These are phyloP conservation scores for Beauveria caledonica DNA, from an alignment of 2,329 filamentous ascomycete species.

Conservation along the genomic window DNA sequence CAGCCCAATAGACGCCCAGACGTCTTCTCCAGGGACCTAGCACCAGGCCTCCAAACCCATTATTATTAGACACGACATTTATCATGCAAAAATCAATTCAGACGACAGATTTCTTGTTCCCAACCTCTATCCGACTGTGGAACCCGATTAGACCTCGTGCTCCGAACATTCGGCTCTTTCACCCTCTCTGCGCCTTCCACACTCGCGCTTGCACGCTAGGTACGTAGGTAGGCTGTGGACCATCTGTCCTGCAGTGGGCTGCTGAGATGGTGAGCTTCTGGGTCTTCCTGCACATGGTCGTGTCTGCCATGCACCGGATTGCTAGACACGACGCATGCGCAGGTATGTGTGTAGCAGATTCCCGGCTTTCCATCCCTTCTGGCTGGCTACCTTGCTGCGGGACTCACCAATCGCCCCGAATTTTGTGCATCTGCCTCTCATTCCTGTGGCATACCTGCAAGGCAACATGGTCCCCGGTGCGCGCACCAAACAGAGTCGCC, in stretches of 20 bases:
- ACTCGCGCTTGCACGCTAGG: slow-evolving; percentile 1
- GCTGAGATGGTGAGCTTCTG: not conserved
- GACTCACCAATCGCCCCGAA: not conserved
- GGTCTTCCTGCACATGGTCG: not conserved
- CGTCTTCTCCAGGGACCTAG: no score
- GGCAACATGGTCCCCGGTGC: not conserved
- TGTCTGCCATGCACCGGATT: slow-evolving; percentile 3
- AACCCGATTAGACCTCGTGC: no score
- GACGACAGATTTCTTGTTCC: no score
- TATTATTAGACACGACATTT: no score
- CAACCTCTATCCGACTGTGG: no score
- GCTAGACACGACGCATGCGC: not conserved
- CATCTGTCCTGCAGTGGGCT: not conserved
- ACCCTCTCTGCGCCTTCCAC: not conserved
- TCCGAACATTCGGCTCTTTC: no score
- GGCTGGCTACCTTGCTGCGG: not conserved
- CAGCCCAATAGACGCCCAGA: no score
- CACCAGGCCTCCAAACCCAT: no score
- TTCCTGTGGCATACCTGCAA: not conserved
- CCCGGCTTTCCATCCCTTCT: not conserved
- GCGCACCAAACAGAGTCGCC: not conserved
- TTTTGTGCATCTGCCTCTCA: not conserved
- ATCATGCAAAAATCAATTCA: no score
- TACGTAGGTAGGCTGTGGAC: no score
- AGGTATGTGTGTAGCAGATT: not conserved